Percentiles rank a stretch among this genome's conserved stretches.
Conservation (phyloP, 805 yeast genomes). For the Spathaspora hagerdaliae region DNA sequence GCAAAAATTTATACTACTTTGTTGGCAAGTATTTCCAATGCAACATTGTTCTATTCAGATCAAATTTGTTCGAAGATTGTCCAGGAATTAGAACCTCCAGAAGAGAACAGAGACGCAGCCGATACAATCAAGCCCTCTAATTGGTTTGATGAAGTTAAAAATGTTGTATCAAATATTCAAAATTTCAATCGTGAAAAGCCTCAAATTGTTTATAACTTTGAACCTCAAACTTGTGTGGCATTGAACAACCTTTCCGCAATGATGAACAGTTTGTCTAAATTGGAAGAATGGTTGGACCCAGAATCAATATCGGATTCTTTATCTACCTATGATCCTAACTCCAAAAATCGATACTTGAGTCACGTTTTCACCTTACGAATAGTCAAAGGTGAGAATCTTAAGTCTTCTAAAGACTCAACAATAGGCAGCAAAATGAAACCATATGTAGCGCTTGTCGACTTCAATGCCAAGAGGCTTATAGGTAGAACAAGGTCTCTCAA, state of each 20-base stretch:
- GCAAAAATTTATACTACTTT: constrained; percentile 60
- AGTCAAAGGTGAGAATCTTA: constrained; percentile 56
- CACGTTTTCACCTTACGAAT: constrained; percentile 63
- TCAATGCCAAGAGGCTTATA: constrained; percentile 47
- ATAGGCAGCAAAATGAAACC: constrained; percentile 46
- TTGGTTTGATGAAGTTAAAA: constrained; percentile 54
- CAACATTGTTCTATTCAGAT: constrained; percentile 49
- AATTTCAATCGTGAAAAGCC: constrained; percentile 27
- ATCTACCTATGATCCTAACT: constrained; percentile 26
- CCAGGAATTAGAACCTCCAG: constrained; percentile 39
- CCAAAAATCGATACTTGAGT: constrained; percentile 31
- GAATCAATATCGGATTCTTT: constrained; percentile 48
- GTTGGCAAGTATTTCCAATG: constrained; percentile 60
- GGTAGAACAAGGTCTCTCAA: constrained; percentile 67
- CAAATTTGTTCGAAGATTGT: constrained; percentile 32
- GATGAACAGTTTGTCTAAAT: constrained; percentile 41
- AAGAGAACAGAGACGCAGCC: constrained; percentile 13
- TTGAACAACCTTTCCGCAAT: constrained; percentile 61
- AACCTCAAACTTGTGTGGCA: constrained; percentile 65
- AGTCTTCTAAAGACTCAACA: constrained; percentile 16
- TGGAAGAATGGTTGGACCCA: constrained; percentile 58
- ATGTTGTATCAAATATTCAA: constrained; percentile 42
- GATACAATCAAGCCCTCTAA: constrained; percentile 20
- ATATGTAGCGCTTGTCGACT: constrained; percentile 61
- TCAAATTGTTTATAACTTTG: constrained; percentile 54